A percentile compares a stretch with the other conserved stretches of the same genome.
These are phyloP conservation scores for Pholiota microspora DNA, from an alignment of 768 basidiomycete genomes.

Conservation along the genomic window DNA sequence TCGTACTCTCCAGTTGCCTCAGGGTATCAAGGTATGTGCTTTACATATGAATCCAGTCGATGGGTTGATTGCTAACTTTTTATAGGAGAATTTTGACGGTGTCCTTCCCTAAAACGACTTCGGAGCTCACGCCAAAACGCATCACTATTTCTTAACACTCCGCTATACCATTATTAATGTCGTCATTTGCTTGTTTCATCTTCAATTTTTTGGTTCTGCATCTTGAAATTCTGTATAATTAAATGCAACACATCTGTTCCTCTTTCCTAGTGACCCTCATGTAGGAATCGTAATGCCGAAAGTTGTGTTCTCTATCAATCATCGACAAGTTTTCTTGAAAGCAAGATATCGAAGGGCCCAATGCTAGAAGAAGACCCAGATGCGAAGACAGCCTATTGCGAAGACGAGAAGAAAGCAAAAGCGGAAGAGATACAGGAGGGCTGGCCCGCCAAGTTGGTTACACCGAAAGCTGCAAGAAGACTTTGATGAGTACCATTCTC, in stretches of 20 bases:
- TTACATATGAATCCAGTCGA: no score
- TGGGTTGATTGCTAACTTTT: no score
- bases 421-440: no score
- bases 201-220: background rate
- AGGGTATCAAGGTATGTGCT: constrained; percentile 47
- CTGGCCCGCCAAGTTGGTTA: background rate
- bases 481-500: background rate
- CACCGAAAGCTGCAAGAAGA: no score
- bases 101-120: background rate
- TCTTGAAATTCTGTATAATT: no score
- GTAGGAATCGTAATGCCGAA: no score
- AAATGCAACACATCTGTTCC: no score
- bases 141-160: background rate
- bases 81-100: background rate
- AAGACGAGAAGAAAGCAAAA: no score
- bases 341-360: background rate
- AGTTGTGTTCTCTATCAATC: no score
- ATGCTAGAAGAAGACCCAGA: background rate
- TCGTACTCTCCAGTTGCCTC: constrained; percentile 49
- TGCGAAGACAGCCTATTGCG: no score
- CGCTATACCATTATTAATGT: no score
- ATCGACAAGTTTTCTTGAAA: background rate
- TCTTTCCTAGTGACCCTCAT: no score
- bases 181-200: background rate
- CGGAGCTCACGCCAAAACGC: background rate